These are phyloP conservation scores for Rhizomucor miehei DNA, from an alignment of 371 early-diverging fungal genomes.

Conservation along the genomic window DNA sequence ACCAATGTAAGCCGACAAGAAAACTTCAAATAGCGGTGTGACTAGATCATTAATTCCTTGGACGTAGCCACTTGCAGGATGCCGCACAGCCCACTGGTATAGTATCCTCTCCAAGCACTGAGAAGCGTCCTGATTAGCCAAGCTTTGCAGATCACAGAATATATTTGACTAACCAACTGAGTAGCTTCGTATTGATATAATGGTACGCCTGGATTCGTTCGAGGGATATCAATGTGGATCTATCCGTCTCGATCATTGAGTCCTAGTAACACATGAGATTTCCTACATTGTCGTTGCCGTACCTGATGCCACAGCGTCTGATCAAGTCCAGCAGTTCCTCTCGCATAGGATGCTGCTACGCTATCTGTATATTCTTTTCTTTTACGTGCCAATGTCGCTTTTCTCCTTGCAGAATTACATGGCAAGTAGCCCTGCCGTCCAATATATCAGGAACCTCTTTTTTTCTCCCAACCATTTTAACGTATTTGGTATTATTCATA, in stretches of 20 bases:
- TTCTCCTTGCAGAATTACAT: slow-evolving; percentile 78
- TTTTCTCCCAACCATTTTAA: background rate
- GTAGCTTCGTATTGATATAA: slow-evolving; percentile 82
- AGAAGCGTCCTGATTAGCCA: too few relatives aligned
- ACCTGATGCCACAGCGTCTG: slow-evolving; percentile 90
- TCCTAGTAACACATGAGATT: background rate
- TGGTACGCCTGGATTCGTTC: slow-evolving; percentile 83
- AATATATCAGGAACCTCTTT: too few relatives aligned
- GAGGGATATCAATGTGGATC: slow-evolving; percentile 93
- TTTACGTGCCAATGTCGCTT: slow-evolving; percentile 78
- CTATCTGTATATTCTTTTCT: slow-evolving; percentile 89
- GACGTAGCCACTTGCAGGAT: slow-evolving; percentile 98
- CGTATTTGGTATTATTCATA: slow-evolving; percentile 16
- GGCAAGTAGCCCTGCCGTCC: slow-evolving; percentile 76
- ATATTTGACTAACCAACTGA: slow-evolving; percentile 66
- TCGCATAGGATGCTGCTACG: slow-evolving; percentile 75
- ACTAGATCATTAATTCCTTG: slow-evolving; percentile 99
- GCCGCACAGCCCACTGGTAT: slow-evolving; percentile 96
- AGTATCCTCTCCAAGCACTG: slow-evolving; percentile 89
- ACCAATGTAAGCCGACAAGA: slow-evolving; percentile 70
- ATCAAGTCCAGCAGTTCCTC: slow-evolving; percentile 79
- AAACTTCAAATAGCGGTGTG: slow-evolving; percentile 94
- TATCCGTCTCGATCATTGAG: slow-evolving; percentile 11
- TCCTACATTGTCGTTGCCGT: background rate
- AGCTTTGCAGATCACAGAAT: too few relatives aligned